These are phyloP conservation scores for Leccinum barrowsii DNA, from an alignment of 768 basidiomycete genomes.

Conservation along the genomic window DNA sequence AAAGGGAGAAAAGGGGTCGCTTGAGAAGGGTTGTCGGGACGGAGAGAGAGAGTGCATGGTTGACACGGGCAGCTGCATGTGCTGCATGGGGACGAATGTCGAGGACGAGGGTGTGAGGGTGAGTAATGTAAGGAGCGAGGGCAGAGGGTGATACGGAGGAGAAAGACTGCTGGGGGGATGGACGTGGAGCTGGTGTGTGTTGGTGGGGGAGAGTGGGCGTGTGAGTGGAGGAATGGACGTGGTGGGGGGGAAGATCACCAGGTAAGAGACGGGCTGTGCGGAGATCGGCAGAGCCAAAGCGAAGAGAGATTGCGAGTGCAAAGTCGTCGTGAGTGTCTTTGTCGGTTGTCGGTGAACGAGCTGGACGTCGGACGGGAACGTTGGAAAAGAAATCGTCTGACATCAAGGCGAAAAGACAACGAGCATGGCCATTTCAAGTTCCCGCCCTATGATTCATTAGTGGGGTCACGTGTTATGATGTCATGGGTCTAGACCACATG, in stretches of 20 bases:
- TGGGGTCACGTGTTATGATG: constrained; percentile 32
- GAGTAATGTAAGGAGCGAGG: constrained; percentile 31
- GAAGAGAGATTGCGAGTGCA: constrained; percentile 50
- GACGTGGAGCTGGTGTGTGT: neutral
- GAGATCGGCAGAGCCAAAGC: constrained; percentile 39
- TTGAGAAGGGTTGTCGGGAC: constrained; percentile 94
- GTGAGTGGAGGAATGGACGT: constrained; percentile 18
- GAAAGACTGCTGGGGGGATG: constrained; percentile 15
- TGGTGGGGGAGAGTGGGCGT: constrained; percentile 4
- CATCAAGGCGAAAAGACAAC: constrained; percentile 14
- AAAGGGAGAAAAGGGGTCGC: constrained; percentile 80
- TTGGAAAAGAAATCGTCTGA: constrained; percentile 43
- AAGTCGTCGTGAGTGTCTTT: constrained; percentile 40
- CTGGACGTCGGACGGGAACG: constrained; percentile 21
- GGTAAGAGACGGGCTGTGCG: constrained; percentile 38
- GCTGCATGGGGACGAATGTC: constrained; percentile 87
- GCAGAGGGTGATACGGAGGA: constrained; percentile 26
- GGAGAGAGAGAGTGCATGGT: constrained; percentile 74
- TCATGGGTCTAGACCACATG: constrained; percentile 26
- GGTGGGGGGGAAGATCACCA: constrained; percentile 20
- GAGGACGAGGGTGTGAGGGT: constrained; percentile 58
- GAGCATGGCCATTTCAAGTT: neutral
- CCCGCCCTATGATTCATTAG: neutral
- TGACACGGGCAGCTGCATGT: constrained; percentile 62
- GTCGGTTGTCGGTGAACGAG: constrained; percentile 5